Conservation (phyloP, 1,284 basidiomycete species). For the Athelia psychrophila region DNA sequence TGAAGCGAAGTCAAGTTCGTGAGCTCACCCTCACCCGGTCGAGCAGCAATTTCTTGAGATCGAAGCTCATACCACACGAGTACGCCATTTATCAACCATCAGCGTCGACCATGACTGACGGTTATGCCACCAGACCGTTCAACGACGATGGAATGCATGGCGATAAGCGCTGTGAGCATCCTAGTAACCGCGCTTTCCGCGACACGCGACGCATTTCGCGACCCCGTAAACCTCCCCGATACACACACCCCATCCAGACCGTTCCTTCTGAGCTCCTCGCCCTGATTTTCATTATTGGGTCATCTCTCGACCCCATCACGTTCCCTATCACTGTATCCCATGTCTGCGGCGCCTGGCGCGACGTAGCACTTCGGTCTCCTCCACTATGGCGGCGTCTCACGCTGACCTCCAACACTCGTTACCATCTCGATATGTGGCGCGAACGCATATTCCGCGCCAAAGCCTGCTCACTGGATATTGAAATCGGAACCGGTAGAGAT, state of each 20-base stretch:
- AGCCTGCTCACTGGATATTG: constrained; percentile 56
- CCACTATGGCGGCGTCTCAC: constrained; percentile 57
- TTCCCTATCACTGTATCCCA: constrained; percentile 60
- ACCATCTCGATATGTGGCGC: constrained; percentile 44
- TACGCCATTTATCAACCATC: not conserved
- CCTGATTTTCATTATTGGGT: constrained; percentile 58
- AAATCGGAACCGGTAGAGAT: constrained; percentile 31
- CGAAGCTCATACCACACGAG: constrained; percentile 29
- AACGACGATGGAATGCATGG: not conserved
- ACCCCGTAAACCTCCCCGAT: constrained; percentile 3
- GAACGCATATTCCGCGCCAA: constrained; percentile 56
- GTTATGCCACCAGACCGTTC: not conserved
- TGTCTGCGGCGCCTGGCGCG: constrained; percentile 61
- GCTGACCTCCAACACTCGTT: constrained; percentile 38
- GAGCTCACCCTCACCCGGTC: constrained; percentile 32
- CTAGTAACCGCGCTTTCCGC: not conserved
- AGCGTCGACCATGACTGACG: not conserved
- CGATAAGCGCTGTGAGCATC: not conserved
- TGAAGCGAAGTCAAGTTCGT: constrained; percentile 33
- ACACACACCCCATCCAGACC: constrained; percentile 44
- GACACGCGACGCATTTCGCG: not conserved
- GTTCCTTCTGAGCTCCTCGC: constrained; percentile 62
- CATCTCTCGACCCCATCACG: constrained; percentile 43
- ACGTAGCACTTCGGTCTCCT: constrained; percentile 53
- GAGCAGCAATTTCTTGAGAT: constrained; percentile 30